Evolutionary conservation across 139 green algal species (phyloP), one percentile per base, ranked within the genome.

Genomic region (Coelastrella sp.): DNA sequence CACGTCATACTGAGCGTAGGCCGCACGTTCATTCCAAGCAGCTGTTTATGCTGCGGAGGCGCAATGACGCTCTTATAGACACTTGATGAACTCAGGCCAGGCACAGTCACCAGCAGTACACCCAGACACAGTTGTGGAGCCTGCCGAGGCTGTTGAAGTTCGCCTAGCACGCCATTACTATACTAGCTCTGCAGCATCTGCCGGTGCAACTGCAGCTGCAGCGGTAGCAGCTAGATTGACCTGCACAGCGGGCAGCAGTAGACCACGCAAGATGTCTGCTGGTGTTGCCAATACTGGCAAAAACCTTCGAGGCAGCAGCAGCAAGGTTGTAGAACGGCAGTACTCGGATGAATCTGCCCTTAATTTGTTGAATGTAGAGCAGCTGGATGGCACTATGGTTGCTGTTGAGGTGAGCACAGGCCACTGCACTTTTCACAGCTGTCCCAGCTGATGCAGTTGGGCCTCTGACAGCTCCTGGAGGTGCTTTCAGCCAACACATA

Each of bases 61-160:
- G 19, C 19, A 25, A 24, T 76, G 68, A 24, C 17, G 68, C 10
- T 10, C 24, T 10, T 76, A 8, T 19, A 27, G 68, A 76, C 68
- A 27, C 15, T 76, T 11, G 4, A 76, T 76, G 68, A 76, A 19
- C 68, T 92, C 17, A 97, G 94, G n/a, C 98, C 88, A n/a, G 94
- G 93, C 14, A 95, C 95, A 11, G 93, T 89, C 1, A 82, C n/a
- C 61, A 75, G 82, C 61, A 87, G 60, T 12, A 58, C 19, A 6
- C 12, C 8, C 17, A 19, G 10, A n/a, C 6, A 9, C 59, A 75
- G 27, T 10, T 24, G 56, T 15, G 11, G 7, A 49, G 66, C 14
- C n/a, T 10, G 10, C 6, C 6, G 68, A 35, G 19, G 7, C 68
- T 27, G 19, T 76, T 76, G 17, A 24, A 24, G 19, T 76, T 19